phyloP scores from a whole-genome alignment of 169 alveolate species.

The Besnoitia besnoiti region DNA sequence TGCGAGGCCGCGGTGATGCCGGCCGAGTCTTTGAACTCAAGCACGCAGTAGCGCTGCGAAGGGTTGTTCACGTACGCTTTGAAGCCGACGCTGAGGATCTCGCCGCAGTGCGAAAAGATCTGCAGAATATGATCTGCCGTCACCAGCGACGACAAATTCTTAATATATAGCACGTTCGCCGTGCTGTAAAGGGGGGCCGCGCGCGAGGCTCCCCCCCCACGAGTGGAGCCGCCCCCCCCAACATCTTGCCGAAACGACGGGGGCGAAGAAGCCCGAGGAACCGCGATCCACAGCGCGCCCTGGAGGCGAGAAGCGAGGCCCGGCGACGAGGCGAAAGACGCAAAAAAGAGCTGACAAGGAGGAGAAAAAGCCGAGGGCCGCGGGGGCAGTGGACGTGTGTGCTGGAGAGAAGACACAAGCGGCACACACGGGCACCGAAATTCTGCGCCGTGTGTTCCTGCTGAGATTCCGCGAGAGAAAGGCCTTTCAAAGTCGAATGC shows the following conservation, averaged over 20 bases:
- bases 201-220: not conserved
- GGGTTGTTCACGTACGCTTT: conserved; percentile 25
- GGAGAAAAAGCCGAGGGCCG: no score
- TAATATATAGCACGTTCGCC: conserved; percentile 23
- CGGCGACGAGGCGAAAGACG: not conserved
- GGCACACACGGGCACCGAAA: no score
- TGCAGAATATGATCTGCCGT: conserved; percentile 36
- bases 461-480: no score
- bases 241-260: not conserved
- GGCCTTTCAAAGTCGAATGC: no score
- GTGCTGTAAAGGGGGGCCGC: conserved; percentile 29
- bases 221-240: not conserved
- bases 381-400: no score
- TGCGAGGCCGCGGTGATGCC: conserved; percentile 52
- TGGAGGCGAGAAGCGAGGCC: not conserved
- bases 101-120: conserved; percentile 43
- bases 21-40: conserved; percentile 34
- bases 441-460: no score
- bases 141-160: conserved; percentile 28
- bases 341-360: not conserved
- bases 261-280: not conserved
- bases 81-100: conserved; percentile 25
- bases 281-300: not conserved
- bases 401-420: no score
- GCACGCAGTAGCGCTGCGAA: conserved; percentile 39